Percentiles rank a stretch among this genome's conserved stretches.
Evolutionary conservation across 2,329 filamentous ascomycete species (phyloP).

Genomic region (Neopestalotiopsis rosae): DNA sequence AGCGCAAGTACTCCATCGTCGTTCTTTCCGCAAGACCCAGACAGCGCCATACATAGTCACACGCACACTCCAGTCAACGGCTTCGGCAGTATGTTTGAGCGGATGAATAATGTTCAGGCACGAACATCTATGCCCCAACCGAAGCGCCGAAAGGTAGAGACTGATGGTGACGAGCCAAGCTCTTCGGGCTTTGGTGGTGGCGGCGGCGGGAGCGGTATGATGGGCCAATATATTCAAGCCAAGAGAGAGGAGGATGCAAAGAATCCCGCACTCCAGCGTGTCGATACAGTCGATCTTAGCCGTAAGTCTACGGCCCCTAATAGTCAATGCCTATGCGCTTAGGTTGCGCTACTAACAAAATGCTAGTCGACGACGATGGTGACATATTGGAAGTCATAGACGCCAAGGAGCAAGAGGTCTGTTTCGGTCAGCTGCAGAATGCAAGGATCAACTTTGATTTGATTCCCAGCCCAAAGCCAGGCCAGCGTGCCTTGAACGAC

Average conservation of each 20-base stretch:
- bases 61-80: constrained; percentile 39
- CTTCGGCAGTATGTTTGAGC: constrained; percentile 71
- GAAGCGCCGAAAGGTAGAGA: constrained; percentile 68
- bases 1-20: constrained; percentile 24
- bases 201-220: constrained; percentile 55
- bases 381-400: constrained; percentile 64
- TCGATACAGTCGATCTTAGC: constrained; percentile 64
- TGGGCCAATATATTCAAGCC: constrained; percentile 72
- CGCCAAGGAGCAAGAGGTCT: constrained; percentile 73
- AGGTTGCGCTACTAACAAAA: constrained; percentile 18
- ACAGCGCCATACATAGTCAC: constrained; percentile 22
- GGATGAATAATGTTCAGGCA: constrained; percentile 75
- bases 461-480: constrained; percentile 73
- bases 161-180: constrained; percentile 47
- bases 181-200: constrained; percentile 44
- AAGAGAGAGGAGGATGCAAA: constrained; percentile 52
- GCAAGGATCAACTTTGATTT: constrained; percentile 69
- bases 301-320: constrained; percentile 43
- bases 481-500: constrained; percentile 61
- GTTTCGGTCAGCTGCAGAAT: constrained; percentile 77
- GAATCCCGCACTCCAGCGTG: constrained; percentile 27
- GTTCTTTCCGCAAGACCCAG: constrained; percentile 17
- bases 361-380: constrained; percentile 54
- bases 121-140: constrained; percentile 62
- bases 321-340: constrained; percentile 9